Base-by-base conservation (phyloP, 2,329 filamentous ascomycete genomes). In the Aspergillus fischeri region DNA sequence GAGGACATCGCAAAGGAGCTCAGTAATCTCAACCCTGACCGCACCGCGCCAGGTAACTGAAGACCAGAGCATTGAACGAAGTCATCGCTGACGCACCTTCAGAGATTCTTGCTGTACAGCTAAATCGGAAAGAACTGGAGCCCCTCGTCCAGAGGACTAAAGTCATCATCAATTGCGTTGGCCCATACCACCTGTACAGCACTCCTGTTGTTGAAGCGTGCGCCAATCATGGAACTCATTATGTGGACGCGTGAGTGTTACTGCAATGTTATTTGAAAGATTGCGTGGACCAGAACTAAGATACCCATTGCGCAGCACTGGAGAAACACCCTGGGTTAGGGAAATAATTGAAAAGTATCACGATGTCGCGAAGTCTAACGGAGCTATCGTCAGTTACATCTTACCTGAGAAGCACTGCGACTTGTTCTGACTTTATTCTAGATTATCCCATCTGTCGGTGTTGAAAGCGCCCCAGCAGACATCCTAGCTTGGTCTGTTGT, bases 1-100 rank as follows among this genome's bases (percentile, higher is more conserved):
- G 82, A 88, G 63, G 75, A 77, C 44, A 74, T 97, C 10, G 84
- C 86, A 7, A 78, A 85, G 53, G 85, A 90, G 54, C 81, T 92
- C 70, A 85, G 86, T 65, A 70, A 76, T 56, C 67, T 89, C 57
- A 89, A 89, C 69, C 79, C 86, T 2, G 86, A 95, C 71, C 86
- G 92, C 53, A 69, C 78, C 38, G 81, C 84, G 53, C 91, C 92
- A 68, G 84, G 88, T 90, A 82, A 67, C 75, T 55, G 38, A 45
- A 5, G 9, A 5, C 14, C 6, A 4, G 27, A 14, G 20, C 41
- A 21, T 9, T 1, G 47, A 3, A 4, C 20, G 41, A 17, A 28
- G 1, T 47, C 53, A 44, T 54, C 53, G 29, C 60, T 60, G 51
- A 58, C 28, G n/a, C 8, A 9, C 21, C 17, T 10, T 49, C 61